Evolutionary conservation across 2,329 filamentous ascomycete genomes (phyloP).

Genomic region (Phaeosphaeria sp.): DNA sequence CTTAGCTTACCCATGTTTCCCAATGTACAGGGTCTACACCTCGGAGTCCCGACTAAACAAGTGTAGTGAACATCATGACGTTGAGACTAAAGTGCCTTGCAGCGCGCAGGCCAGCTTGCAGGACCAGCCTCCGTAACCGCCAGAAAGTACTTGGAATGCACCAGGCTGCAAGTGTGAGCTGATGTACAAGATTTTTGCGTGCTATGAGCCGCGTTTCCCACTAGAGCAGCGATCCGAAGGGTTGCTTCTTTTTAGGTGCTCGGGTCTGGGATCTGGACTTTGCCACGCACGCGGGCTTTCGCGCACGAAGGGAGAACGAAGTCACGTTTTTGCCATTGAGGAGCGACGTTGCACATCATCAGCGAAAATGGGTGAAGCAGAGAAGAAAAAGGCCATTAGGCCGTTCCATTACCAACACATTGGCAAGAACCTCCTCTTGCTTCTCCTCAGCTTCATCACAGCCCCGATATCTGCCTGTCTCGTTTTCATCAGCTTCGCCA

Average conservation of each 20-base stretch:
- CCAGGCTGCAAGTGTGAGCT: not conserved
- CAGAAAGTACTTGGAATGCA: not conserved
- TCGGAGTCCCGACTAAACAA: constrained; percentile 1
- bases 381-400: constrained; percentile 9
- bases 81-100: constrained; percentile 28
- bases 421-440: constrained; percentile 57
- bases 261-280: not conserved
- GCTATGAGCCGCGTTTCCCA: not conserved
- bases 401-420: constrained; percentile 50
- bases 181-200: not conserved
- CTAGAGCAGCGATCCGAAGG: not conserved
- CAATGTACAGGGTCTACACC: constrained; percentile 13
- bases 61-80: constrained; percentile 35
- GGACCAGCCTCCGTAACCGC: not conserved
- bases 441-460: constrained; percentile 52
- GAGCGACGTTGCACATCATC: constrained; percentile 4
- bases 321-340: constrained; percentile 16
- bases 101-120: too few species aligned
- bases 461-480: constrained; percentile 57
- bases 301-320: constrained; percentile 11
- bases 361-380: constrained; percentile 16
- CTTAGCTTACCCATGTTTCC: constrained; percentile 8
- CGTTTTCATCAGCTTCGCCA: constrained; percentile 33
- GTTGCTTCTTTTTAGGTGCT: not conserved
- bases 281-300: not conserved